Evolutionary conservation across 225 moss, liverwort and hornwort genomes (phyloP).

Genomic region (Thuidium tamariscinum): DNA sequence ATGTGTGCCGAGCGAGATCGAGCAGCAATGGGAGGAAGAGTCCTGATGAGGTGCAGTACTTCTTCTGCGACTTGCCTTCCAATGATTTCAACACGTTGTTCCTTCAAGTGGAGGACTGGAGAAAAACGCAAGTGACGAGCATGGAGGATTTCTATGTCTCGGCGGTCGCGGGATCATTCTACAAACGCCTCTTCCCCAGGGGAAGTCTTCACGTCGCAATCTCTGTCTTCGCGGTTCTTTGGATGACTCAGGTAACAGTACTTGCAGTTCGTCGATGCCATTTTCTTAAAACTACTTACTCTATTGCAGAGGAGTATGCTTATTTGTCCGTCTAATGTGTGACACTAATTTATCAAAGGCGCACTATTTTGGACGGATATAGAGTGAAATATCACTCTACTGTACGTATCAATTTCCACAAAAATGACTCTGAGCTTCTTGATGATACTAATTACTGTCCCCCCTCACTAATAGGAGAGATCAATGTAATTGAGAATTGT

Average conservation of each 20-base stretch:
- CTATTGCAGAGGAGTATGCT: no score
- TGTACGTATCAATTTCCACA: no score
- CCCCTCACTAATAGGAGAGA: fast-evolving
- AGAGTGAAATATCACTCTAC: no score
- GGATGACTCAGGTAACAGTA: constrained; percentile 23
- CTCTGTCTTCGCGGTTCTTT: not conserved
- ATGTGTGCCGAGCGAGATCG: not conserved
- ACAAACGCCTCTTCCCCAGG: constrained; percentile 12
- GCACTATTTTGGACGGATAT: no score
- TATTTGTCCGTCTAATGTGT: no score
- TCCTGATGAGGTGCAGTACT: constrained; percentile 11
- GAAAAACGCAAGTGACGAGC: not conserved
- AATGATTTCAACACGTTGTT: constrained; percentile 45
- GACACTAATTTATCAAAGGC: no score
- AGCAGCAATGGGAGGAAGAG: not conserved
- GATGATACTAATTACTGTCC: no score
- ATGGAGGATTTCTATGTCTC: not conserved
- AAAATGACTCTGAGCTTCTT: no score
- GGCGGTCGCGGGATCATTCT: constrained; percentile 26
- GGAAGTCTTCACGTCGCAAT: constrained; percentile 18
- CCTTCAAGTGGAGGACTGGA: constrained; percentile 1
- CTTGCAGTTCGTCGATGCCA: not conserved
- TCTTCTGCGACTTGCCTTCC: not conserved
- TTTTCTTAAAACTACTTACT: not conserved
- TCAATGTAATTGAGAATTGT: not conserved